Evolutionary conservation across 352 stramenopile species (phyloP), one percentile per base, ranked within the genome.

Genomic region (Globisporangium canariense): DNA sequence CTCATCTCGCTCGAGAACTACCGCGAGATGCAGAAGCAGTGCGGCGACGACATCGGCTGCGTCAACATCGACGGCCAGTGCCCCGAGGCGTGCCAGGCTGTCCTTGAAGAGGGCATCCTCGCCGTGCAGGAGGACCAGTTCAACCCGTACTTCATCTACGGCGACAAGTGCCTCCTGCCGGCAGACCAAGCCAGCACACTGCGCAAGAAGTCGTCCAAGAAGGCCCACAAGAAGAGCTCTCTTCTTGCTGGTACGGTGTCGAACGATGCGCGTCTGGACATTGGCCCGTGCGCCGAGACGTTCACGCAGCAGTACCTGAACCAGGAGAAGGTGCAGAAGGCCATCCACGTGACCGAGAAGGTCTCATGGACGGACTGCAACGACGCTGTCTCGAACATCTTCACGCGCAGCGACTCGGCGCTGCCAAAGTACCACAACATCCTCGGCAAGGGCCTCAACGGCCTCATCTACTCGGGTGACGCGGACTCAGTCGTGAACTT

Each of bases 401-500:
- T 87, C 67, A 77, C 70, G 18, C 79, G 79, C n/a, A 88, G 79
- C 45, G 62, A 76, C 34, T 83, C 81, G 52, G 75, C 83, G 25
- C 57, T 90, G 52, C 75, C 72, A 32, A 87, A 90, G 70, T 92
- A 92, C 69, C 70, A 66, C 62, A 89, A 81, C 64, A 89, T 90
- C 58, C 51, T 92, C 9, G 66, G 65, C 22, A 67, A 61, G 56
- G 71, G 71, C 7, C 72, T 92, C 28, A 83, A 79, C 22, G 77
- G 57, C 2, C 73, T 92, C 10, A 90, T 92, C 70, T 92, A 92
- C 72, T 89, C 78, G 46, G 84, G 84, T 49, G 84, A 93, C 49
- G 81, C 84, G 20, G 84, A 93, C 69, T 93, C 82, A 46, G 79
- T 91, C 59, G 82, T 91, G 45, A 93, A 93, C 65, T 93, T 93